Evolutionary conservation across 345 rosid species (phyloP), one percentile per base, ranked within the genome.

Genomic region (Sisymbrium altissimum): DNA sequence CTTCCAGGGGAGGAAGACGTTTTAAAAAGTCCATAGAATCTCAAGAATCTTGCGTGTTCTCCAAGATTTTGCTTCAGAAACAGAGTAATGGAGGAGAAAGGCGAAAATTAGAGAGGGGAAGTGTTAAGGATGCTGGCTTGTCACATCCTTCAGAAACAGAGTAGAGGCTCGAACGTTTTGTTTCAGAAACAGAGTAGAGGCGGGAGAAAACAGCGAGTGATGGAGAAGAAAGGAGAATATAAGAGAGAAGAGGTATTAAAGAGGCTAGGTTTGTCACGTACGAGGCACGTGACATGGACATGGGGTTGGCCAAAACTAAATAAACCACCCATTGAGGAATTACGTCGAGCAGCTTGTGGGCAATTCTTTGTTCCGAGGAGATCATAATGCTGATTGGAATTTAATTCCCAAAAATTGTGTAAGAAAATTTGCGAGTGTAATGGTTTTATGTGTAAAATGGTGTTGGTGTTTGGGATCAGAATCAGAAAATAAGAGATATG

Each of bases 341-440:
- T 66, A 1, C 4, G 36, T 66, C 71, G 60, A 66, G 2, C 71
- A 66, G 3, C 36, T 66, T 66, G 71, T 52, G 60, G 9, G 71
- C 49, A 7, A 38, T 50, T 2, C 48, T 14, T 1, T 7, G 35
- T 30, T 0, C 7, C 7, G 33, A 30, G 36, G 19, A 21, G 7
- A 7, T n/a, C 10, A 4, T 6, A 5, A 1, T 9, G n/a, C n/a
- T n/a, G n/a, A n/a, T n/a, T n/a, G n/a, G n/a, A n/a, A n/a, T n/a
- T n/a, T n/a, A n/a, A n/a, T n/a, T n/a, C n/a, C n/a, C n/a, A n/a
- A n/a, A n/a, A n/a, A n/a, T n/a, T n/a, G n/a, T n/a, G n/a, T n/a
- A n/a, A n/a, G n/a, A n/a, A n/a, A n/a, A n/a, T n/a, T 27, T 27
- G 30, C 4, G 30, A 27, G 30, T 27, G 30, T 27, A 25, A 25